A percentile compares a stretch with the other conserved stretches of the same genome.
These are phyloP conservation scores for Aspergillus novofumigatus DNA, from an alignment of 2,329 filamentous ascomycete species.

Conservation along the genomic window DNA sequence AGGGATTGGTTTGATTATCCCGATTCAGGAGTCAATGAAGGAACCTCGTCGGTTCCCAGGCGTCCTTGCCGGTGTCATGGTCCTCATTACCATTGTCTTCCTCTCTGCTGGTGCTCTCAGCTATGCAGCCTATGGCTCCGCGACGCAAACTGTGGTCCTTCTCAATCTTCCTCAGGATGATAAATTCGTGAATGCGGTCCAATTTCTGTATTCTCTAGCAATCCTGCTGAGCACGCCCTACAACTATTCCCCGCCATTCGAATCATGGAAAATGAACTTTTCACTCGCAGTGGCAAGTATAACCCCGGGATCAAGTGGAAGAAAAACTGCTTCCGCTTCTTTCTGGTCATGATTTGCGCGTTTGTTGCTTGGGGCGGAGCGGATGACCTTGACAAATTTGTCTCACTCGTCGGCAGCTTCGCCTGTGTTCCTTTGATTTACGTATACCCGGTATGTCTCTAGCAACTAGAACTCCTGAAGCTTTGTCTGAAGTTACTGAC, in stretches of 20 bases:
- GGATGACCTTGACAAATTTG: constrained; percentile 93
- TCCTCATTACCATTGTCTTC: constrained; percentile 90
- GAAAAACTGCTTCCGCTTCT: constrained; percentile 96
- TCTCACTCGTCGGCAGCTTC: constrained; percentile 92
- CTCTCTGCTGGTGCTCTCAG: constrained; percentile 86
- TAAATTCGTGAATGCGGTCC: constrained; percentile 90
- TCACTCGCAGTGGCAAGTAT: constrained; percentile 92
- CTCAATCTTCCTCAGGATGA: constrained; percentile 94
- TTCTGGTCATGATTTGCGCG: constrained; percentile 82
- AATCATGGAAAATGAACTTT: constrained; percentile 91
- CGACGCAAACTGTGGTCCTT: constrained; percentile 93
- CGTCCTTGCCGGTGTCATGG: constrained; percentile 86
- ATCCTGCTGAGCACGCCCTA: constrained; percentile 92
- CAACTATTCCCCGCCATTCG: constrained; percentile 98
- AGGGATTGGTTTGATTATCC: constrained; percentile 94
- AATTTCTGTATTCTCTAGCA: constrained; percentile 96
- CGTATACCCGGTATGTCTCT: constrained; percentile 81
- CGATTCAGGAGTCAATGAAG: constrained; percentile 96
- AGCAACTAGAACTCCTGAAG: not conserved
- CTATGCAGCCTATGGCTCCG: constrained; percentile 91
- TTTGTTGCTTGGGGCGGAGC: constrained; percentile 88
- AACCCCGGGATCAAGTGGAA: constrained; percentile 99
- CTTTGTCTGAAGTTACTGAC: constrained; percentile 3
- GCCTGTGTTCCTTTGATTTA: constrained; percentile 96
- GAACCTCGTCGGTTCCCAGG: constrained; percentile 83